Conservation (phyloP, 2,329 filamentous ascomycete genomes). For the Neonectria hederae region DNA sequence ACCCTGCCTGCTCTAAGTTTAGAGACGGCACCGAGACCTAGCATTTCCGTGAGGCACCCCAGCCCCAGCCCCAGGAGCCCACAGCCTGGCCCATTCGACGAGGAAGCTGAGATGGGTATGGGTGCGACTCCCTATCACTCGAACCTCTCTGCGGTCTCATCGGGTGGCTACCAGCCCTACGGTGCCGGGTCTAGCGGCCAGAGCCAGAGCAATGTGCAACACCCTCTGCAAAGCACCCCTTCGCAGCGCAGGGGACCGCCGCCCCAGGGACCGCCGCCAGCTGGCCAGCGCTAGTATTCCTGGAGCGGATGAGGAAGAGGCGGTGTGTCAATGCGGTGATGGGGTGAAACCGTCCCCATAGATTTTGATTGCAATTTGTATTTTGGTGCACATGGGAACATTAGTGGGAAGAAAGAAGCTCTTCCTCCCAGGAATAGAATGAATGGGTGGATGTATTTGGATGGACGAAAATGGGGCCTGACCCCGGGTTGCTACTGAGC, state of each 20-base stretch:
- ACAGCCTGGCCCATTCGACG: constrained; percentile 51
- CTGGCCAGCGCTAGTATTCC: constrained; percentile 40
- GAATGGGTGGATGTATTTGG: constrained; percentile 32
- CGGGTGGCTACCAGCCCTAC: constrained; percentile 38
- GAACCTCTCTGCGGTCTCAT: constrained; percentile 37
- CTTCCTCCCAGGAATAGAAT: constrained; percentile 18
- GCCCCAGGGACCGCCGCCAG: constrained; percentile 27
- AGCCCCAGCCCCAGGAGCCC: constrained; percentile 46
- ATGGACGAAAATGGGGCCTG: constrained; percentile 27
- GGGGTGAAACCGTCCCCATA: constrained; percentile 13
- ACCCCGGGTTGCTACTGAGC: constrained; percentile 28
- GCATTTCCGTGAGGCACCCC: constrained; percentile 40
- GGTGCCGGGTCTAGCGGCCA: constrained; percentile 18
- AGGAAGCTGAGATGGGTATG: constrained; percentile 54
- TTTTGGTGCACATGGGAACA: constrained; percentile 32
- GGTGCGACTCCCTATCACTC: constrained; percentile 45
- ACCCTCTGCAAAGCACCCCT: constrained; percentile 32
- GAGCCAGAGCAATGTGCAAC: constrained; percentile 30
- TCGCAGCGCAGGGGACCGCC: constrained; percentile 29
- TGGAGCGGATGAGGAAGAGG: constrained; percentile 31
- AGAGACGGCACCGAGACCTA: constrained; percentile 37
- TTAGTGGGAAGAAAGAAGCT: constrained; percentile 8
- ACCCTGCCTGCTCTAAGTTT: constrained; percentile 49
- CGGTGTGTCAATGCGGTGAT: constrained; percentile 25
- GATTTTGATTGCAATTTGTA: constrained; percentile 22